Evolutionary conservation across 73 alveolate species (phyloP).

Genomic region (Paramecium primaurelia): DNA sequence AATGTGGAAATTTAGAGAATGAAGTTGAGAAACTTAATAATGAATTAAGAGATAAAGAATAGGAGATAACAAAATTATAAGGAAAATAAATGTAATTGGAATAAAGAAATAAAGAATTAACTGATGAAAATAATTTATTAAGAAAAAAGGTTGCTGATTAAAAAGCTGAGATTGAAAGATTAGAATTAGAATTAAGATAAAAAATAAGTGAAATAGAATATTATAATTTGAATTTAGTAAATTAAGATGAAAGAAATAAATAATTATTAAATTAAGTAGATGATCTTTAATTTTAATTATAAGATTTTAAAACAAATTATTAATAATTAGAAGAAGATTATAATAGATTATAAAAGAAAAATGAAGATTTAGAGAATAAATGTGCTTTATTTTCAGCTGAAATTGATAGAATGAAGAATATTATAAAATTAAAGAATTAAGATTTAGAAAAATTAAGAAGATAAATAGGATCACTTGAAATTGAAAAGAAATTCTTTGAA

Average conservation of each 20-base stretch:
- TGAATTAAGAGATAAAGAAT: background rate
- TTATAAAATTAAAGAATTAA: background rate
- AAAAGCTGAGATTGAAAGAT: constrained; percentile 27
- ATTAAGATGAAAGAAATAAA: constrained; percentile 19
- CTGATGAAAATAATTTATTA: background rate
- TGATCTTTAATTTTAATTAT: background rate
- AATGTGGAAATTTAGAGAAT: background rate
- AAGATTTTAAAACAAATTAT: background rate
- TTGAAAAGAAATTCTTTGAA: constrained; percentile 26
- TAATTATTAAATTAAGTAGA: background rate
- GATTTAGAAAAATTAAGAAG: background rate
- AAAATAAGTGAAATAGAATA: background rate
- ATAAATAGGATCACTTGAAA: background rate
- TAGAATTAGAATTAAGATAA: constrained; percentile 5
- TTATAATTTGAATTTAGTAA: background rate
- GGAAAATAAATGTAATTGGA: background rate
- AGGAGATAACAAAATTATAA: background rate
- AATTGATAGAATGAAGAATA: constrained; percentile 6
- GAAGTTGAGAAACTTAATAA: background rate
- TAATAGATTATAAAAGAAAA: background rate
- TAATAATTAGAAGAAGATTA: constrained; percentile 15
- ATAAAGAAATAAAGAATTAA: background rate
- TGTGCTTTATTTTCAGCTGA: background rate
- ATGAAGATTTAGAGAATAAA: constrained; percentile 8
- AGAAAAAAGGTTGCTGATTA: constrained; percentile 16